Percentiles rank a stretch among this genome's conserved stretches.
Conservation (phyloP, 1,284 basidiomycete species). For the Microbotryum intermedium region DNA sequence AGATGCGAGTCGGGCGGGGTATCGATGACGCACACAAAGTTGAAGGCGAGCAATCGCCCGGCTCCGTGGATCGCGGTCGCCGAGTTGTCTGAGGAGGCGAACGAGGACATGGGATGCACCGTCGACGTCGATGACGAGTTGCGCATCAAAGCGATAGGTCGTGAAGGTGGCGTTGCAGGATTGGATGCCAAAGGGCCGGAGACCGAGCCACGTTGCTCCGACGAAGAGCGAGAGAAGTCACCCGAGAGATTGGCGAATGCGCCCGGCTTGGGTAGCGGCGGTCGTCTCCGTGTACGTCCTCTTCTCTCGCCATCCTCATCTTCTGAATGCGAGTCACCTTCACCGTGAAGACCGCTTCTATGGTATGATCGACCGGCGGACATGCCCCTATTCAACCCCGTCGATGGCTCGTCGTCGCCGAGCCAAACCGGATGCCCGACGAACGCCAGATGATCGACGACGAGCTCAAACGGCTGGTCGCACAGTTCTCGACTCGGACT, state of each 20-base stretch:
- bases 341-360: neutral
- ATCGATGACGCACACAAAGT: slow-evolving; percentile 79
- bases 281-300: slow-evolving; percentile 24
- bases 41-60: slow-evolving; percentile 63
- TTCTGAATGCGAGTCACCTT: slow-evolving; percentile 7
- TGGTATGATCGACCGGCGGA: slow-evolving; percentile 7
- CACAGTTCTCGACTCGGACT: slow-evolving; percentile 67
- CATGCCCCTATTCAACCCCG: neutral
- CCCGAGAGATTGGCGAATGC: neutral
- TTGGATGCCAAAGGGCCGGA: neutral
- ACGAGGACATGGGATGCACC: slow-evolving; percentile 11
- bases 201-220: slow-evolving; percentile 14
- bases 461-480: slow-evolving; percentile 87
- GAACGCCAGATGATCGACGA: slow-evolving; percentile 88
- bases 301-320: slow-evolving; percentile 14
- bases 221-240: slow-evolving; percentile 8
- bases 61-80: slow-evolving; percentile 17
- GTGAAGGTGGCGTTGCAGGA: neutral
- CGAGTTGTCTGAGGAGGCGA: slow-evolving; percentile 26
- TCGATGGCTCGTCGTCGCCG: slow-evolving; percentile 53
- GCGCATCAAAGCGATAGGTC: neutral
- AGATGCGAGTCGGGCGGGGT: slow-evolving; percentile 61
- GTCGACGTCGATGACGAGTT: slow-evolving; percentile 23
- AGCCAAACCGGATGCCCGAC: slow-evolving; percentile 87
- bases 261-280: neutral